Evolutionary conservation across 2,329 filamentous ascomycete genomes (phyloP).

Genomic region (Dothidotthia symphoricarpi): DNA sequence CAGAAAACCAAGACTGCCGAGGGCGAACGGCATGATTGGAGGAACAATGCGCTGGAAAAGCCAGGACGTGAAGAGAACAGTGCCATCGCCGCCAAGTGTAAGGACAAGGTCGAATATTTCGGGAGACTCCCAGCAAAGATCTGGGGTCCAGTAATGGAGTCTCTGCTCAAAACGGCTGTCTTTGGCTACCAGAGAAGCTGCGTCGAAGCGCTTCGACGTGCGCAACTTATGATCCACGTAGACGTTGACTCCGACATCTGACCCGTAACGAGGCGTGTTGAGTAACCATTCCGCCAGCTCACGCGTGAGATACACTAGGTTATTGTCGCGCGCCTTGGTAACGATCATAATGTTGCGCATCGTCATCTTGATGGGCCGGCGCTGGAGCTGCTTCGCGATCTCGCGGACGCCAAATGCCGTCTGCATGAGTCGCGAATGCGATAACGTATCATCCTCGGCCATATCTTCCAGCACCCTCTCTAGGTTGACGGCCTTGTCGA

Average conservation of each 20-base stretch:
- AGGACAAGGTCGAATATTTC: slow-evolving; percentile 95
- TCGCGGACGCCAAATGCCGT: slow-evolving; percentile 93
- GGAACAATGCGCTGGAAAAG: slow-evolving; percentile 88
- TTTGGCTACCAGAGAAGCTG: slow-evolving; percentile 67
- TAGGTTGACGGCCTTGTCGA: slow-evolving; percentile 93
- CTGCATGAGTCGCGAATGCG: slow-evolving; percentile 89
- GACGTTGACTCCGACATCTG: slow-evolving; percentile 87
- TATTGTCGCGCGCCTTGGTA: slow-evolving; percentile 94
- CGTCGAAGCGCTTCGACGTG: slow-evolving; percentile 83
- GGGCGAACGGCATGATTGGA: slow-evolving; percentile 78
- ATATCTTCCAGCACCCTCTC: slow-evolving; percentile 95
- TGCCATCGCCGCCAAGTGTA: slow-evolving; percentile 82
- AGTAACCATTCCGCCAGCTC: slow-evolving; percentile 88
- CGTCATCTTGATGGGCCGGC: slow-evolving; percentile 85
- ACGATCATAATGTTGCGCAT: slow-evolving; percentile 97
- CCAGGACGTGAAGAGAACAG: slow-evolving; percentile 85
- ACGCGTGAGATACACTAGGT: slow-evolving; percentile 81
- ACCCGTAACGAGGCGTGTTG: slow-evolving; percentile 83
- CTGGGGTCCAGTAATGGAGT: slow-evolving; percentile 94
- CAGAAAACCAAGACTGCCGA: slow-evolving; percentile 83
- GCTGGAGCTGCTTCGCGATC: slow-evolving; percentile 91
- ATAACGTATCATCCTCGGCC: slow-evolving; percentile 80
- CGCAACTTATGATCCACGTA: slow-evolving; percentile 96
- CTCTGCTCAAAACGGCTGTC: slow-evolving; percentile 76
- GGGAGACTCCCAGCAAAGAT: slow-evolving; percentile 88